Evolutionary conservation across 2,329 filamentous ascomycete genomes (phyloP), one percentile per base, ranked within the genome.

Genomic region (Torrubiellomyces zombiae): DNA sequence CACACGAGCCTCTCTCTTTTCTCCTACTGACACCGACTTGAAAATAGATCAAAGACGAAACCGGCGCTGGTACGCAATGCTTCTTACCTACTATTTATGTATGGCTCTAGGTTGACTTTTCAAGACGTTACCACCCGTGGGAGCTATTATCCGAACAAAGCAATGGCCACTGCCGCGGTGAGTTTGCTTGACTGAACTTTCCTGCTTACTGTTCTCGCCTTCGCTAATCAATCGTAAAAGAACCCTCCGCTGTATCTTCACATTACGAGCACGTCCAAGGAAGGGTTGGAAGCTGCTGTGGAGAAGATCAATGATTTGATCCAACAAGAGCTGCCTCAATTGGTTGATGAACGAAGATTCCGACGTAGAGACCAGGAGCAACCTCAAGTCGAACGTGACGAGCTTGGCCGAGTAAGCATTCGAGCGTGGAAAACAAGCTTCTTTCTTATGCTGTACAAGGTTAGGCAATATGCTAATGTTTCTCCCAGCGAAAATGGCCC

Each of bases 41-140:
- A 78, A 79, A 20, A 45, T 85, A 98, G 89, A 98, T 98, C 47
- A 92, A 93, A 76, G 86, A 94, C 63, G 82, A 94, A 47, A 95
- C 86, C 75, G 89, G 89, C 68, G 86, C 89, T 67, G 89, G 89
- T 98, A 98, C 75, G 85, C 71, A 63, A 58, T 29, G 24, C 51
- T 23, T 28, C 29, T 29, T 16, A 13, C 60, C 57, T 29, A 25
- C 25, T 32, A 21, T 18, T 28, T 28, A 18, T 50, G 37, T 45
- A 45, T 51, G 42, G 50, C 39, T 49, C 41, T 47, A 67, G 54
- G 48, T 69, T 71, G 60, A 70, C 60, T 52, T 42, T 14, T 19
- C 55, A 45, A 95, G 89, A 98, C 85, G 82, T 98, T 64, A 98
- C 89, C 24, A 95, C 86, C 31, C 77, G 86, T 48, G 89, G 89